Conservation (phyloP, 164 flowering plant species). For the Umbilicus rupestris region DNA sequence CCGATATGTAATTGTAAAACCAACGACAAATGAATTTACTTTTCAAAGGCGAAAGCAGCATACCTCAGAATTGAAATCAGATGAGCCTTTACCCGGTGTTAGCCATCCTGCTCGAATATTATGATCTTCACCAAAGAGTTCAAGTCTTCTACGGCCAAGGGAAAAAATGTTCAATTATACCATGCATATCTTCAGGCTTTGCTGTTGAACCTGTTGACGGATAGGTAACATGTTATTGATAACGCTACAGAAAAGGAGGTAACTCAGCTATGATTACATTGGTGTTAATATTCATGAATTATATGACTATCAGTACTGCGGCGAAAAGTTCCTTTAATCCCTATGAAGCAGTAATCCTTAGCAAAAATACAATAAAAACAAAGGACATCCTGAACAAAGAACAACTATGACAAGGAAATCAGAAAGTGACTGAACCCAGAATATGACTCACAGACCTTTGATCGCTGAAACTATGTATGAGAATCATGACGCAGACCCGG, state of each 20-base stretch:
- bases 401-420: not conserved
- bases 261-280: constrained; percentile 97
- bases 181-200: constrained; percentile 94
- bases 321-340: constrained; percentile 98
- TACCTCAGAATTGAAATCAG: constrained; percentile 90
- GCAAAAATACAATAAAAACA: constrained; percentile 9
- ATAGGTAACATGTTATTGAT: constrained; percentile 1
- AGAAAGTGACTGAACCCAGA: not conserved
- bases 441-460: constrained; percentile 25
- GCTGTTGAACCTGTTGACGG: constrained; percentile 68
- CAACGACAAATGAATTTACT: no score
- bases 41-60: not conserved
- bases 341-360: constrained; percentile 99
- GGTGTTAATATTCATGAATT: constrained; percentile 98
- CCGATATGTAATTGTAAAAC: no score
- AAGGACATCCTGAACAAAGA: not conserved
- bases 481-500: constrained; percentile 93
- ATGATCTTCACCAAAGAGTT: constrained; percentile 97
- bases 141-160: constrained; percentile 91
- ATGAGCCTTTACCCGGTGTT: constrained; percentile 87
- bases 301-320: constrained; percentile 99
- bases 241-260: constrained; percentile 57
- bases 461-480: constrained; percentile 87
- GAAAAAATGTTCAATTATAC: constrained; percentile 93
- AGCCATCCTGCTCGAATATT: constrained; percentile 97